phyloP scores from a whole-genome alignment of 441 rosid species.

The Jatropha podagrica region DNA sequence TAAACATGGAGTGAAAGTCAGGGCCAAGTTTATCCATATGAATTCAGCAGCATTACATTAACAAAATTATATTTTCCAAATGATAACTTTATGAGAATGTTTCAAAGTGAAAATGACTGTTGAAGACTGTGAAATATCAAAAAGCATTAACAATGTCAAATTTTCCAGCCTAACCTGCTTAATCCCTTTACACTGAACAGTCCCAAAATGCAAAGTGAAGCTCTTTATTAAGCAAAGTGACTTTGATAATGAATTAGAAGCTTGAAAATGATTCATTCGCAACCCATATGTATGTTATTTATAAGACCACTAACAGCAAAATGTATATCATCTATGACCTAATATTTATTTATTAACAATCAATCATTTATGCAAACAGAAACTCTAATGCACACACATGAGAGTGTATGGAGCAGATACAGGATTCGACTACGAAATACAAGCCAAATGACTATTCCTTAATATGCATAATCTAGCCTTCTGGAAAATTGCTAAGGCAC shows the following conservation, averaged over 20 bases:
- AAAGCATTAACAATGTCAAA: neutral
- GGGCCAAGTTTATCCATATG: neutral
- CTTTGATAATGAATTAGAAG: too few relatives aligned
- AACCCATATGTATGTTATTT: neutral
- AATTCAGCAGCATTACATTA: neutral
- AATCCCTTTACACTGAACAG: neutral
- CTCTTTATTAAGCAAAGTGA: too few relatives aligned
- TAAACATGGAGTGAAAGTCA: neutral
- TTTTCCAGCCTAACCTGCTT: neutral
- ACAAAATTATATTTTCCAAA: neutral
- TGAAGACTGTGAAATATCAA: neutral
- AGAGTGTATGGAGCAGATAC: neutral
- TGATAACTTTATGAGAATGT: neutral
- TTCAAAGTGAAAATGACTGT: too few relatives aligned
- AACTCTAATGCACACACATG: neutral
- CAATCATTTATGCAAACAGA: neutral
- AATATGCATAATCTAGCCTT: conserved; percentile 9
- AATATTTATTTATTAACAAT: neutral
- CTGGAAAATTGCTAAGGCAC: conserved; percentile 1
- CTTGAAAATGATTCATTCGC: neutral
- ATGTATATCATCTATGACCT: neutral
- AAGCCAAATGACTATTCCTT: neutral
- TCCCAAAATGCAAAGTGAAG: neutral
- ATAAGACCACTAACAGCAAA: conserved; percentile 4
- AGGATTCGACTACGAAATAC: neutral